Base-by-base conservation (phyloP, 306 rosid genomes). In the Vigna unguiculata region DNA sequence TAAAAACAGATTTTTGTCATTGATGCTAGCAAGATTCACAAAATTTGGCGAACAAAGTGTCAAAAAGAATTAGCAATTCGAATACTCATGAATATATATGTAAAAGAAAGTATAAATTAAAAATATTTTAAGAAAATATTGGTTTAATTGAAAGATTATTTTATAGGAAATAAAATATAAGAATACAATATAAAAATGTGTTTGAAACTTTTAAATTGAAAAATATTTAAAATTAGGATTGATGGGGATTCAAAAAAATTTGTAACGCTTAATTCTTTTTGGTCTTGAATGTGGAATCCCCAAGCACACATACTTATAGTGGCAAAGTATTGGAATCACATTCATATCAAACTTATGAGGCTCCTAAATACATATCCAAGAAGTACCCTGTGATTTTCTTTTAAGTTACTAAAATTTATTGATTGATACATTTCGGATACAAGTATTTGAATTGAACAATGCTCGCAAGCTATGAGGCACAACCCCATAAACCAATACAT, bases 1-100 rank as follows among this genome's bases (percentile, higher is more conserved):
- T 58, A 71, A 80, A 46, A 84, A 81, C 77, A 80, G 69, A 79
- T 77, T 59, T 48, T 48, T 72, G 54, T 47, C 72, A 82, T 52
- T 54, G 32, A 57, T 30, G 17, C 62, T 73, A 51, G 73, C 68
- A 65, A 43, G 12, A 43, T 43, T 43, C 15, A 43, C 16, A 11
- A 38, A 80, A 45, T 66, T 17, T 32, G 41, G 13, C 61, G 75
- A 58, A 1, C 62, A 69, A 55, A 48, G 54, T 21, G 40, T 30
- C 51, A 61, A 52, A 72, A 46, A 58, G 41, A 75, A 46, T 22
- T 36, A 34, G 69, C 15, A n/a, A 63, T 32, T 60, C 12, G 7
- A 61, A 8, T 32, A 62, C 34, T 62, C 19, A 16, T n/a, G 46
- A 62, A n/a, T n/a, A 62, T 8, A 61, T 16, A 62, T 5, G 14